Evolutionary conservation across 805 yeast species (phyloP).

Genomic region (Candida orba): DNA sequence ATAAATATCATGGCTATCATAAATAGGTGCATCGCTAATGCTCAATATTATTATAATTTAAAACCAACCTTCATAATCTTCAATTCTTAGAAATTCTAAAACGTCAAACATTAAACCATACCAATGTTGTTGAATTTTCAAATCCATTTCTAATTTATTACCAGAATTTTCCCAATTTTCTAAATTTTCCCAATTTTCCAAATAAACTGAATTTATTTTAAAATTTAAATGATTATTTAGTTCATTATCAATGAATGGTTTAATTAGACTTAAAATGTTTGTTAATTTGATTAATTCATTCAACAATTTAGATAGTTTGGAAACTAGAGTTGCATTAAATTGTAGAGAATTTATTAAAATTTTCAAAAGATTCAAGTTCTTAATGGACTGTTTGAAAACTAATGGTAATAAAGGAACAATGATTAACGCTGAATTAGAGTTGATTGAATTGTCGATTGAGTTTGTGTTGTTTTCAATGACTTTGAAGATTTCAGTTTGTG

Average conservation of each 20-base stretch:
- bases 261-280: conserved; percentile 21
- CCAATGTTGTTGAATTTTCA: conserved; percentile 13
- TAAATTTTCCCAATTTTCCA: conserved; percentile 19
- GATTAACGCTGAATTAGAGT: conserved; percentile 1
- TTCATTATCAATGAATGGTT: conserved; percentile 23
- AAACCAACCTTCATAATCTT: conserved; percentile 24
- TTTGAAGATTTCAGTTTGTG: conserved; percentile 10
- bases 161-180: conserved; percentile 1
- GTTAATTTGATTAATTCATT: conserved; percentile 23
- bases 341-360: conserved; percentile 24
- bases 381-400: conserved; percentile 23
- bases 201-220: conserved; percentile 12
- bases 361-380: conserved; percentile 21
- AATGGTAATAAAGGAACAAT: conserved; percentile 24
- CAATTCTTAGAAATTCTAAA: conserved; percentile 11
- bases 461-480: conserved; percentile 16
- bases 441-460: conserved; percentile 13
- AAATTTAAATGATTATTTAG: conserved; percentile 21
- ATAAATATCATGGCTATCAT: too few relatives aligned
- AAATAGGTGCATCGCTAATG: too few relatives aligned
- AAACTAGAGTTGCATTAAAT: conserved; percentile 17
- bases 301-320: conserved; percentile 18
- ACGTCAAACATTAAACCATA: conserved; percentile 19
- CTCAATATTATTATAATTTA: not conserved
- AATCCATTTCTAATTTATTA: not conserved